These are phyloP conservation scores for Ogataea haglerorum DNA, from an alignment of 805 yeast genomes.

Conservation along the genomic window DNA sequence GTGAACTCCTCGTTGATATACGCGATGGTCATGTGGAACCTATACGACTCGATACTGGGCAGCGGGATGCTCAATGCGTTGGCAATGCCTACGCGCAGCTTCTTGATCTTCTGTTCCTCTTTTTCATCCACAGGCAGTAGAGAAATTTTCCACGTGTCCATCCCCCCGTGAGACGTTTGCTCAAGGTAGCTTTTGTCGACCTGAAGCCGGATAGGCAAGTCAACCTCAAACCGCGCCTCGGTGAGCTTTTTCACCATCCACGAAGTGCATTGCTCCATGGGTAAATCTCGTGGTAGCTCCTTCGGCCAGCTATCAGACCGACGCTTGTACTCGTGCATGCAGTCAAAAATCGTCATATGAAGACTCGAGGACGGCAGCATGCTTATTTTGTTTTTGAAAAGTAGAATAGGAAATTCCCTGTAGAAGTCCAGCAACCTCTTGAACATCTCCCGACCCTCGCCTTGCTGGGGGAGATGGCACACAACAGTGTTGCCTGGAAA, in stretches of 20 bases:
- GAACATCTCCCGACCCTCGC: conserved; percentile 13
- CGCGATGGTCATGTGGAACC: conserved; percentile 20
- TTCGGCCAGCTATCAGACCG: conserved; percentile 17
- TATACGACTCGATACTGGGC: conserved; percentile 6
- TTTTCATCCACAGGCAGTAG: conserved; percentile 12
- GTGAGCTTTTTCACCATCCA: conserved; percentile 14
- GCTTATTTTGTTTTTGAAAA: conserved; percentile 16
- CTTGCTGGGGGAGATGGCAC: conserved; percentile 20
- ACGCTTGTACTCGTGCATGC: conserved; percentile 16
- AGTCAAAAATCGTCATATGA: conserved; percentile 19
- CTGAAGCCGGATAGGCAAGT: conserved; percentile 15
- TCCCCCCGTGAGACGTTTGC: conserved; percentile 11
- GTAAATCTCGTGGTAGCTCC: conserved; percentile 11
- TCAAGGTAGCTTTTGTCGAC: conserved; percentile 12
- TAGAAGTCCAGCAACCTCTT: conserved; percentile 15
- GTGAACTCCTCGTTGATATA: conserved; percentile 17
- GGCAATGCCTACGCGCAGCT: conserved; percentile 12
- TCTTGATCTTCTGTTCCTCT: conserved; percentile 11
- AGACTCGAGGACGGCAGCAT: conserved; percentile 20
- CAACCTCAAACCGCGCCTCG: conserved; percentile 6
- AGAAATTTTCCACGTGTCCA: conserved; percentile 21
- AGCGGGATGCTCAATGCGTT: conserved; percentile 6
- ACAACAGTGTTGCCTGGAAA: conserved; percentile 19
- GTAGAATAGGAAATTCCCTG: conserved; percentile 10
- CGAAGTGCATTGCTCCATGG: conserved; percentile 16